A percentile compares a stretch with the other conserved stretches of the same genome.
Conservation (phyloP, 805 yeast species). For the Ascoidea rubescens region DNA sequence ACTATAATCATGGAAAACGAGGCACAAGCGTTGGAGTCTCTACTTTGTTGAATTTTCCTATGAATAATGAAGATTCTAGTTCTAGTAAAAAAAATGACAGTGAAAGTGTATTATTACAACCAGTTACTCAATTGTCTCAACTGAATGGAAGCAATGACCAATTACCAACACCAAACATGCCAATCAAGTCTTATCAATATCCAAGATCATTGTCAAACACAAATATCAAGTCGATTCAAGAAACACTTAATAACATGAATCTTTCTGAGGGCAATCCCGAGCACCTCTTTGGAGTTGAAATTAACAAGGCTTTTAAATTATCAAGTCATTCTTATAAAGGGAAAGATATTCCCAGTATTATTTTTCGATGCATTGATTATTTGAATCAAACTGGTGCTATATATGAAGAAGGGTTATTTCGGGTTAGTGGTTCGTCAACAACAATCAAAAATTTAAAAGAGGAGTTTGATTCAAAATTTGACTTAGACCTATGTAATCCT, state of each 20-base stretch:
- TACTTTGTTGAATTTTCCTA: neutral
- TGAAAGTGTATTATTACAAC: neutral
- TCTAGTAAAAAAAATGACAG: neutral
- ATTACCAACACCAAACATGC: neutral
- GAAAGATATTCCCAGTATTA: slow-evolving; percentile 51
- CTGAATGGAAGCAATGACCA: neutral
- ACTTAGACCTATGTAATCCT: slow-evolving; percentile 43
- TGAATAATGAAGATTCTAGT: no score
- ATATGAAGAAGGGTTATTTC: slow-evolving; percentile 82
- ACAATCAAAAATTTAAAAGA: slow-evolving; percentile 57
- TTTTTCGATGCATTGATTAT: slow-evolving; percentile 60
- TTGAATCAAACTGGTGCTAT: slow-evolving; percentile 53
- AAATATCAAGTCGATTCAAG: neutral
- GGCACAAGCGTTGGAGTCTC: neutral
- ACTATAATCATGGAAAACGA: neutral
- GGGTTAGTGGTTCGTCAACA: slow-evolving; percentile 80
- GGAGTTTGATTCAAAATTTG: slow-evolving; percentile 51
- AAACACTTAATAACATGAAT: neutral
- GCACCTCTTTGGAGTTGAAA: slow-evolving; percentile 50
- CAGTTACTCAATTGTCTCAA: neutral
- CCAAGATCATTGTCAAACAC: neutral
- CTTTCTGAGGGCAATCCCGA: slow-evolving; percentile 13
- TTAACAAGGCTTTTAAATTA: slow-evolving; percentile 34
- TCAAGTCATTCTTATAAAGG: slow-evolving; percentile 35
- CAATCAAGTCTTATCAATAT: neutral